Base-by-base conservation (phyloP, 441 rosid species). In the Dalechampia spathulata region DNA sequence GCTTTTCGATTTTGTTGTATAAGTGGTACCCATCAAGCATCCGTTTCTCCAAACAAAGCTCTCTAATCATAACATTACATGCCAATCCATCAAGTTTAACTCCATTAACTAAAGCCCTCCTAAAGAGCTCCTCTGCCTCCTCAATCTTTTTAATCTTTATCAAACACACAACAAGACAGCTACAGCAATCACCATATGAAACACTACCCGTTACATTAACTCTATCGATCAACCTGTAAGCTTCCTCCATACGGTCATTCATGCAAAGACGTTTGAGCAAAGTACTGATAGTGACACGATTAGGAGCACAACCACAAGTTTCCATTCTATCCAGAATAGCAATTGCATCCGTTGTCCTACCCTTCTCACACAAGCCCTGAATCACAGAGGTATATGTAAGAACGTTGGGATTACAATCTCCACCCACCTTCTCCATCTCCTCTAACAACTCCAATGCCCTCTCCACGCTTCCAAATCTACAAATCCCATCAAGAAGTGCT, bases 311-410 rank as follows among this genome's bases (percentile, higher is more conserved):
- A 15, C 87, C 86, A 63, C 20, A 39, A 52, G 69, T 75, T 57
- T 55, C 72, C 95, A 91, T 91, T 72, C 87, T 77, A 58, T 91
- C 86, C 59, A 88, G 67, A 58, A 88, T 36, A 62, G 49, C 58
- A 70, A 86, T 50, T n/a, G 89, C 95, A 49, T 84, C 90, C 25
- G 0, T 50, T n/a, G 69, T 34, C 67, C 58, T 68, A 20, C 87
- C 84, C 53, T 71, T 75, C 69, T 72, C 78, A 52, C 86, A 81
- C 22, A 82, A 78, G 19, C 69, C 65, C 69, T 80, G 83, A 53
- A 88, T 82, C 22, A 85, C 71, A 48, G 83, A 70, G 23, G 92
- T 87, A 57, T 83, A 85, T 5, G 95, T 80, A 54, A 87, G 72
- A 30, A 71, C 73, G 72, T 82, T 85, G 1, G 95, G 87, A 64